These are phyloP conservation scores for Kregervanrija fluxuum DNA, from an alignment of 805 yeast species.

Conservation along the genomic window DNA sequence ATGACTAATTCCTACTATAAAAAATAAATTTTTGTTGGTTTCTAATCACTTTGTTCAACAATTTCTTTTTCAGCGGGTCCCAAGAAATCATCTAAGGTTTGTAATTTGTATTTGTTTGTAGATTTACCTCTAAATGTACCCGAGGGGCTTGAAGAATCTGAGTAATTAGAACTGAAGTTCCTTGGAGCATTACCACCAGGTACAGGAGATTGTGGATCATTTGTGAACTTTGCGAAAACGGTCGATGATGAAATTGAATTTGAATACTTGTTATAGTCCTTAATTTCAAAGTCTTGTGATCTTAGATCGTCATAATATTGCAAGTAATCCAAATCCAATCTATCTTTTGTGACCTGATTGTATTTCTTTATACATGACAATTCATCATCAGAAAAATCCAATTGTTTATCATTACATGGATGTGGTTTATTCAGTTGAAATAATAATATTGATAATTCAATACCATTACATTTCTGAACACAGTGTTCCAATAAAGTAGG, in stretches of 20 bases:
- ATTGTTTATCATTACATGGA: constrained; percentile 8
- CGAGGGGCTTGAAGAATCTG: background rate
- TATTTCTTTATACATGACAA: constrained; percentile 5
- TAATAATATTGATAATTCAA: constrained; percentile 24
- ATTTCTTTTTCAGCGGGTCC: constrained; percentile 19
- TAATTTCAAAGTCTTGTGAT: constrained; percentile 28
- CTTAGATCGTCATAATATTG: constrained; percentile 24
- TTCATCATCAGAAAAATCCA: background rate
- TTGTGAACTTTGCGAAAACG: background rate
- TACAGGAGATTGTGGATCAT: background rate
- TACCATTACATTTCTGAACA: constrained; percentile 16
- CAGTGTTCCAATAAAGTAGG: constrained; percentile 7
- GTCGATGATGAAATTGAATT: constrained; percentile 15
- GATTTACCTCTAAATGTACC: background rate
- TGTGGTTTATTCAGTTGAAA: constrained; percentile 24
- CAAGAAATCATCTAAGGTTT: constrained; percentile 83
- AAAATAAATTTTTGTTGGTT: too few relatives aligned
- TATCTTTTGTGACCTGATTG: constrained; percentile 11
- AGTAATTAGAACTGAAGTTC: background rate
- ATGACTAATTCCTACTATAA: too few relatives aligned
- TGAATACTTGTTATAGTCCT: constrained; percentile 31
- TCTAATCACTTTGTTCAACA: constrained; percentile 13
- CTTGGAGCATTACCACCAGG: background rate
- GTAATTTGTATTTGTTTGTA: constrained; percentile 42
- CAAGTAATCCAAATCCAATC: constrained; percentile 16